phyloP scores from a whole-genome alignment of 2,329 filamentous ascomycete species.

The Aspergillus sp. region DNA sequence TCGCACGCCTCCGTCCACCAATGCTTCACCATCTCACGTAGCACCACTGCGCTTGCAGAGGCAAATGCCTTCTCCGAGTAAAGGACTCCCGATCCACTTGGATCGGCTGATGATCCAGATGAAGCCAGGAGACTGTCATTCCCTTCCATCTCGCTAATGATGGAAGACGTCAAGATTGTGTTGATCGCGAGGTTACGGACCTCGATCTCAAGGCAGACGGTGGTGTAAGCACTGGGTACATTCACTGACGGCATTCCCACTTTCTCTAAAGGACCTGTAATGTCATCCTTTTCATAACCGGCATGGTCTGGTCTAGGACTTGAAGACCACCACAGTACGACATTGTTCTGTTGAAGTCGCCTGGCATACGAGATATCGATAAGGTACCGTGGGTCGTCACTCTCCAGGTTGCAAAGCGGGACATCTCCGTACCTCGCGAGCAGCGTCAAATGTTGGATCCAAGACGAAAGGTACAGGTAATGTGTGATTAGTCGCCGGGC shows the following conservation, averaged over 20 bases:
- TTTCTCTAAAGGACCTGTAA: slow-evolving; percentile 76
- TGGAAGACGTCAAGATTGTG: slow-evolving; percentile 91
- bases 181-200: slow-evolving; percentile 96
- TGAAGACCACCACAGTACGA: slow-evolving; percentile 95
- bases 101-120: slow-evolving; percentile 61
- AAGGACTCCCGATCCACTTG: slow-evolving; percentile 65
- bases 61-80: slow-evolving; percentile 89
- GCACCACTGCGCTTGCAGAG: slow-evolving; percentile 82
- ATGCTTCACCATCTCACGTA: slow-evolving; percentile 96
- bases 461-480: slow-evolving; percentile 88
- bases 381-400: slow-evolving; percentile 88
- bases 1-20: slow-evolving; percentile 97
- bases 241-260: slow-evolving; percentile 93
- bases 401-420: slow-evolving; percentile 91
- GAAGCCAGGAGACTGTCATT: slow-evolving; percentile 84
- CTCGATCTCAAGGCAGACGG: slow-evolving; percentile 93
- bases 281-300: slow-evolving; percentile 90
- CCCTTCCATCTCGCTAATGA: slow-evolving; percentile 95
- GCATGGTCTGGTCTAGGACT: slow-evolving; percentile 88
- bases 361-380: slow-evolving; percentile 96
- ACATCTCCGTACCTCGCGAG: slow-evolving; percentile 91
- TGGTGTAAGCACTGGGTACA: slow-evolving; percentile 88
- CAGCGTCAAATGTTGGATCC: slow-evolving; percentile 84
- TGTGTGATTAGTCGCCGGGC: slow-evolving; percentile 82
- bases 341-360: slow-evolving; percentile 82